Evolutionary conservation across 371 early-diverging fungal genomes (phyloP).

Genomic region (Circinella minor): DNA sequence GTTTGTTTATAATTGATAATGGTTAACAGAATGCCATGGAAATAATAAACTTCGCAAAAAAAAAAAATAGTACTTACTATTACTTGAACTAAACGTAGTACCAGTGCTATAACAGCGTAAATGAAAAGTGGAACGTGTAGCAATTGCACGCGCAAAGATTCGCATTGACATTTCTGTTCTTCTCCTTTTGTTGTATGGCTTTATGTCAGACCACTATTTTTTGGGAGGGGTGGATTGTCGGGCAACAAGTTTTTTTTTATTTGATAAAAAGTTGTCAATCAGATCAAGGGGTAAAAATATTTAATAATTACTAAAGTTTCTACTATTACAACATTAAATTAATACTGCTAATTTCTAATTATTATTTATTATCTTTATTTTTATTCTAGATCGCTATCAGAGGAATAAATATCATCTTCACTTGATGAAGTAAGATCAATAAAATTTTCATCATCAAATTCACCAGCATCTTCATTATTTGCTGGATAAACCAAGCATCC

Average conservation of each 20-base stretch:
- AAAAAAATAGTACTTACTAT: background rate
- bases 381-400: background rate
- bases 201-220: too few species aligned
- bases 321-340: background rate
- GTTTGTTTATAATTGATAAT: background rate
- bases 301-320: background rate
- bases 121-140: background rate
- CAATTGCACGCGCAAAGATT: background rate
- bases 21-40: too few species aligned
- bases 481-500: conserved; percentile 51
- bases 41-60: background rate
- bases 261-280: background rate
- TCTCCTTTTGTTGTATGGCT: too few species aligned
- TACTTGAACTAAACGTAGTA: background rate
- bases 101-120: background rate
- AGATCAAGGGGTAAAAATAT: background rate
- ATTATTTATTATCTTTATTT: background rate
- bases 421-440: background rate
- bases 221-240: too few species aligned
- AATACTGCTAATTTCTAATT: background rate
- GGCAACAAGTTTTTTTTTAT: background rate
- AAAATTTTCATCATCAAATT: conserved; percentile 7
- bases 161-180: background rate
- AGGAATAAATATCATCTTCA: background rate
- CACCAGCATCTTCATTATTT: conserved; percentile 21